Percentiles rank a stretch among this genome's conserved stretches.
These are phyloP conservation scores for Emergomyces pasteurianus DNA, from an alignment of 2,329 filamentous ascomycete genomes.

Conservation along the genomic window DNA sequence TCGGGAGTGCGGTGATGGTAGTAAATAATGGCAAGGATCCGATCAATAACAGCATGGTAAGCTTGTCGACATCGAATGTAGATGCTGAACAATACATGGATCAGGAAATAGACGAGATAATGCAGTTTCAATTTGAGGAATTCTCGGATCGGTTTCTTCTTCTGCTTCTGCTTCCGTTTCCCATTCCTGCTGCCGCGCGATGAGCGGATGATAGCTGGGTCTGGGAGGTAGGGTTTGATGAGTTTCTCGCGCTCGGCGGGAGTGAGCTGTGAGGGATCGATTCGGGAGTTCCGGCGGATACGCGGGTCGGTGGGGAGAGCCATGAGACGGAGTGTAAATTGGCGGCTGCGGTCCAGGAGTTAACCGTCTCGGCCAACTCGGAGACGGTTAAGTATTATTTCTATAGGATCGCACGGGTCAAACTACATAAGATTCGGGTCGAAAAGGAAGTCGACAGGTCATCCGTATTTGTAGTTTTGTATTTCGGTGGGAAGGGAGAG, in stretches of 20 bases:
- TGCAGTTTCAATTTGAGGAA: conserved; percentile 35
- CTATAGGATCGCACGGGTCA: background rate
- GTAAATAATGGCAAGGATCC: conserved; percentile 68
- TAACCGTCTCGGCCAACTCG: conserved; percentile 19
- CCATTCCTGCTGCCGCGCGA: conserved; percentile 11
- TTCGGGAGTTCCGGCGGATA: background rate
- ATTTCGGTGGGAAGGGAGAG: background rate
- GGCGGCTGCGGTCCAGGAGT: conserved; percentile 14
- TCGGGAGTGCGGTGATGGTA: conserved; percentile 95
- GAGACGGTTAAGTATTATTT: background rate
- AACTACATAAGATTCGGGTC: background rate
- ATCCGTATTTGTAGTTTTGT: background rate
- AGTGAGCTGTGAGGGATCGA: conserved; percentile 8
- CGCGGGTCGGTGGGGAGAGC: conserved; percentile 1
- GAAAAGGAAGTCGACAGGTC: background rate
- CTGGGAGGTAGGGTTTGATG: conserved; percentile 41
- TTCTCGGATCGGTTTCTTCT: conserved; percentile 29
- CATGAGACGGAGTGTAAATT: background rate
- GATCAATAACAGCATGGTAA: conserved; percentile 66
- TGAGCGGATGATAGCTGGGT: conserved; percentile 23
- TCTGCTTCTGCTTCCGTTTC: conserved; percentile 17
- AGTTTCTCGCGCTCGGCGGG: conserved; percentile 24
- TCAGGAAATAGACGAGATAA: conserved; percentile 32
- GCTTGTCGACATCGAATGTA: conserved; percentile 72
- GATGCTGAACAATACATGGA: conserved; percentile 72